These are phyloP conservation scores for Verticillium dahliae DNA, from an alignment of 2,329 filamentous ascomycete species.

Conservation along the genomic window DNA sequence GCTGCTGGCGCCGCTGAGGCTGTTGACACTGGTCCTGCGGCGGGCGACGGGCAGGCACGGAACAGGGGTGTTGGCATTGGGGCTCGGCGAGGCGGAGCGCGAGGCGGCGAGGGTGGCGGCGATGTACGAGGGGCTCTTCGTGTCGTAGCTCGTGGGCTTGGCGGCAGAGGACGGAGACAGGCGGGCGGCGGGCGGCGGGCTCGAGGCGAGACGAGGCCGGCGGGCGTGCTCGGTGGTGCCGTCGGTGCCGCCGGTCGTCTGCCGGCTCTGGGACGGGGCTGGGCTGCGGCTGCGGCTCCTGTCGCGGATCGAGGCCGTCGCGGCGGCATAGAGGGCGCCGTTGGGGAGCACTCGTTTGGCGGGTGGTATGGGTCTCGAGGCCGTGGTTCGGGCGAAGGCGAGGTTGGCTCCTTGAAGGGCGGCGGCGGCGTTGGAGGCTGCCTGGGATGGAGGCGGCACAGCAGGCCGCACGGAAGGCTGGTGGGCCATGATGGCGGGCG, in stretches of 20 bases:
- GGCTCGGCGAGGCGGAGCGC: constrained; percentile 11
- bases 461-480: background rate
- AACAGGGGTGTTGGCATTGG: constrained; percentile 3
- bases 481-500: constrained; percentile 9
- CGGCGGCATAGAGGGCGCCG: constrained; percentile 38
- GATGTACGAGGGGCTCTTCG: constrained; percentile 53
- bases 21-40: constrained; percentile 6
- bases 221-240: constrained; percentile 16
- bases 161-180: constrained; percentile 8
- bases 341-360: constrained; percentile 17
- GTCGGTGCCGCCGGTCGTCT: constrained; percentile 31
- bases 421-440: constrained; percentile 26
- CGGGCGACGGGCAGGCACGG: background rate
- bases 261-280: constrained; percentile 20
- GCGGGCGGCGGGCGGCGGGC: background rate
- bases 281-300: constrained; percentile 15
- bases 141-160: constrained; percentile 19
- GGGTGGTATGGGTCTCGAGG: constrained; percentile 8
- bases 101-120: constrained; percentile 48
- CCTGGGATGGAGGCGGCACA: constrained; percentile 7
- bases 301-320: constrained; percentile 27
- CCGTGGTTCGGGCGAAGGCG: constrained; percentile 38
- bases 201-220: constrained; percentile 16
- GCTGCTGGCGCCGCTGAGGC: constrained; percentile 15
- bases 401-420: constrained; percentile 49